phyloP scores from a whole-genome alignment of 2,329 filamentous ascomycete species.

The Colletotrichum paranaense region DNA sequence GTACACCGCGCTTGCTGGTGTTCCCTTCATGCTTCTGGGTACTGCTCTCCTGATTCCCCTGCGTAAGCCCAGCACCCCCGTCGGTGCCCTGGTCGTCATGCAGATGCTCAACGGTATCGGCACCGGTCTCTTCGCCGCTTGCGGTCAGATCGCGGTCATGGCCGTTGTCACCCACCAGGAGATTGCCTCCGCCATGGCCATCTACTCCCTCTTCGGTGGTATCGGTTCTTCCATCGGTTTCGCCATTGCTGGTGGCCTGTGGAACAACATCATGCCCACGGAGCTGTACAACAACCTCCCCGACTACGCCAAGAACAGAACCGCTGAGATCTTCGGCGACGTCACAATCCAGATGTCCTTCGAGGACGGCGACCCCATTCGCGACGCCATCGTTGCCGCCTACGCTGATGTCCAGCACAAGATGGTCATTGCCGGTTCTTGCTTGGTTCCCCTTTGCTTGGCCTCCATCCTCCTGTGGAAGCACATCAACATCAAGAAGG shows the following conservation, averaged over 20 bases:
- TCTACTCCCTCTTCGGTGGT: constrained; percentile 44
- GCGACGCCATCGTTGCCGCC: constrained; percentile 56
- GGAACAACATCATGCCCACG: constrained; percentile 49
- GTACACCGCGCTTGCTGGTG: constrained; percentile 46
- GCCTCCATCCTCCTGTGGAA: constrained; percentile 50
- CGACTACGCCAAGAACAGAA: constrained; percentile 43
- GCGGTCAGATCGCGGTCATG: constrained; percentile 51
- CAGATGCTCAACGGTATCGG: constrained; percentile 53
- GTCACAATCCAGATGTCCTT: constrained; percentile 51
- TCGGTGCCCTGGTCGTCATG: constrained; percentile 52
- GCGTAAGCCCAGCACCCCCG: constrained; percentile 41
- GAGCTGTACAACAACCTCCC: constrained; percentile 53
- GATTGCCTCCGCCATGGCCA: constrained; percentile 47
- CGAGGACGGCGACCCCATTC: constrained; percentile 50
- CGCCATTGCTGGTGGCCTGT: constrained; percentile 46
- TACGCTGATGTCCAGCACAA: constrained; percentile 59
- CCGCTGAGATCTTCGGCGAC: constrained; percentile 55
- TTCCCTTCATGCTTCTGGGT: constrained; percentile 46
- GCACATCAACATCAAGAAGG: constrained; percentile 52
- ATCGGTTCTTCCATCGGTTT: constrained; percentile 47
- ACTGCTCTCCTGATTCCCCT: constrained; percentile 49
- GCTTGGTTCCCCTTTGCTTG: constrained; percentile 49
- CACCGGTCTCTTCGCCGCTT: constrained; percentile 44
- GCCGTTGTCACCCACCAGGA: constrained; percentile 46
- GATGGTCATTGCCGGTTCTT: constrained; percentile 50